Percentiles rank a stretch among this genome's conserved stretches.
These are phyloP conservation scores for Sclerotinia sclerotiorum DNA, from an alignment of 2,329 filamentous ascomycete species.

Conservation along the genomic window DNA sequence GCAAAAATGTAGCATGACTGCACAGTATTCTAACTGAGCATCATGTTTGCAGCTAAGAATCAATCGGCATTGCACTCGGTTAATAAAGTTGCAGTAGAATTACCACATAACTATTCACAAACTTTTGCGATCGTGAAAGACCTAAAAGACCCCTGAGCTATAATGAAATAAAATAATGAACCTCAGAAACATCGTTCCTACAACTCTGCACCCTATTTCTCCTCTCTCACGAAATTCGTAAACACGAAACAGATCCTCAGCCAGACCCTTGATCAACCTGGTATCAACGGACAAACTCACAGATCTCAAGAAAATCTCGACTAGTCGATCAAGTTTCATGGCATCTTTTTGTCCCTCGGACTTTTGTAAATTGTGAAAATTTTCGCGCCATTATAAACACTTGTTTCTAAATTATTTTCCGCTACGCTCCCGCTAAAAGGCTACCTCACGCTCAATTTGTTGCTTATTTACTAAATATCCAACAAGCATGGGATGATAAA, in stretches of 20 bases:
- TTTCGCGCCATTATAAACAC: neutral
- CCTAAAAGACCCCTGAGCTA: no score
- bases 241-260: neutral
- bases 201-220: neutral
- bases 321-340: neutral
- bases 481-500: rapidly evolving
- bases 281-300: neutral
- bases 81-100: neutral
- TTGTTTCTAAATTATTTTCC: neutral
- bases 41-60: neutral
- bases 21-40: no score
- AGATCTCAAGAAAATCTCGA: neutral
- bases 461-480: neutral
- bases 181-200: neutral
- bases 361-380: neutral
- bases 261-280: neutral
- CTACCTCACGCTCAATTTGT: neutral
- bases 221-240: neutral
- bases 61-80: neutral
- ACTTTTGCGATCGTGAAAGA: neutral
- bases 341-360: neutral
- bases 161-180: neutral
- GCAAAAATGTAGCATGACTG: neutral
- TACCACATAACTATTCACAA: no score
- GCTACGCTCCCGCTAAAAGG: neutral